Evolutionary conservation across 176 grass and related monocot genomes (phyloP), one percentile per base, ranked within the genome.

Genomic region (Calamus simplicifolius): DNA sequence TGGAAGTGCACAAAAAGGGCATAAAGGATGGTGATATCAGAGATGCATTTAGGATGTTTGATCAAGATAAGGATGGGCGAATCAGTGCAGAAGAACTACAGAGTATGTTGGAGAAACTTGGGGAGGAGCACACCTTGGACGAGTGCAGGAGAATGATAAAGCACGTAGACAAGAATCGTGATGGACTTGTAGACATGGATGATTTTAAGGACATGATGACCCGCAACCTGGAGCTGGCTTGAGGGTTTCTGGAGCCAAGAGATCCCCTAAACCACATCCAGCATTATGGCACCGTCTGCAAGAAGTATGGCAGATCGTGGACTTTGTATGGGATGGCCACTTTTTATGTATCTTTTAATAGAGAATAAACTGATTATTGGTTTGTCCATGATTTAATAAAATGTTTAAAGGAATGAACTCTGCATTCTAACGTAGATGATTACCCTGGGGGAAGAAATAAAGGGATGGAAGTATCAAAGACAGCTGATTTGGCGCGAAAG

Each of bases 161-260:
- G 63, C 15, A 68, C 26, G 18, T 85, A 0, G 87, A 81, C 62
- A 80, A 58, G 68, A 76, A 92, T 38, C 30, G 50, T 6, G 66
- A 91, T 49, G 83, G 85, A 3, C 61, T 87, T 4, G 74, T 92
- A 5, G 81, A 88, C 35, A 88, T 97, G 87, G 75, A 85, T 25
- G 93, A 97, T 29, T 91, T 97, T 66, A 75, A 83, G 69, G 55
- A 6, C 54, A 97, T 97, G 93, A 97, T 97, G 87, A 91, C 93
- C 48, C 74, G 77, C 30, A 61, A 80, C 6, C 73, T 73, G 53
- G 78, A 86, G 73, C 84, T 59, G 50, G 28, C 51, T 5, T 83
- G 80, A 86, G 26, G 31, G 8, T 35, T 35, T 35, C 35, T 43
- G 35, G 35, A 43, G 35, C 8, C 35, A 43, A 43, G 35, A 2